Evolutionary conservation across 2,329 filamentous ascomycete genomes (phyloP).

Genomic region (Aspergillus sp.): DNA sequence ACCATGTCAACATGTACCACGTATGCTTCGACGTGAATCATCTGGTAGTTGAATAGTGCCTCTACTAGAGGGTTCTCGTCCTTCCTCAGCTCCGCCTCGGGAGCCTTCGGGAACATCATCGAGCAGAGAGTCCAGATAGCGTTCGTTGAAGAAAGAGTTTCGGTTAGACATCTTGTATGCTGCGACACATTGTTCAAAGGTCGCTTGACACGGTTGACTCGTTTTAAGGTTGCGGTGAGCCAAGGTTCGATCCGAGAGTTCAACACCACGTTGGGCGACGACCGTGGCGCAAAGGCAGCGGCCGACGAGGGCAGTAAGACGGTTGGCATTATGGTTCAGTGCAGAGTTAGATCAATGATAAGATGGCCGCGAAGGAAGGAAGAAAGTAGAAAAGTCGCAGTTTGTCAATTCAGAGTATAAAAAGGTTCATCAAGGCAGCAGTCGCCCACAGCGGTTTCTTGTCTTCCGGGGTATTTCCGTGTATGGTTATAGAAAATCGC

Average conservation of each 20-base stretch:
- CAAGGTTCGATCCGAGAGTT: conserved; percentile 91
- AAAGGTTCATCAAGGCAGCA: conserved; percentile 37
- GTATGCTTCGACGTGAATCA: conserved; percentile 93
- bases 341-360: conserved; percentile 51
- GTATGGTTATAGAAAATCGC: conserved; percentile 6
- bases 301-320: conserved; percentile 93
- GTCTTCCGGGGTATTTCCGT: conserved; percentile 6
- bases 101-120: conserved; percentile 86
- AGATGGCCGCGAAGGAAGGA: conserved; percentile 46
- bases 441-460: conserved; percentile 36
- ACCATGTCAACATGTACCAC: conserved; percentile 99
- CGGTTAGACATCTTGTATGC: conserved; percentile 91
- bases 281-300: conserved; percentile 90
- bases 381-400: conserved; percentile 3
- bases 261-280: conserved; percentile 91
- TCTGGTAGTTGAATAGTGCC: conserved; percentile 87
- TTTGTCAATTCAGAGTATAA: conserved; percentile 39
- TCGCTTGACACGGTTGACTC: conserved; percentile 94
- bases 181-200: conserved; percentile 96
- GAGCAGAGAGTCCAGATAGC: conserved; percentile 95
- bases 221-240: conserved; percentile 94
- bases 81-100: conserved; percentile 78
- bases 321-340: conserved; percentile 74
- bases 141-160: conserved; percentile 83
- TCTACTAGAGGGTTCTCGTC: conserved; percentile 82